Evolutionary conservation across 768 basidiomycete genomes (phyloP), one percentile per base, ranked within the genome.

Genomic region (Tephrocybe sp.): DNA sequence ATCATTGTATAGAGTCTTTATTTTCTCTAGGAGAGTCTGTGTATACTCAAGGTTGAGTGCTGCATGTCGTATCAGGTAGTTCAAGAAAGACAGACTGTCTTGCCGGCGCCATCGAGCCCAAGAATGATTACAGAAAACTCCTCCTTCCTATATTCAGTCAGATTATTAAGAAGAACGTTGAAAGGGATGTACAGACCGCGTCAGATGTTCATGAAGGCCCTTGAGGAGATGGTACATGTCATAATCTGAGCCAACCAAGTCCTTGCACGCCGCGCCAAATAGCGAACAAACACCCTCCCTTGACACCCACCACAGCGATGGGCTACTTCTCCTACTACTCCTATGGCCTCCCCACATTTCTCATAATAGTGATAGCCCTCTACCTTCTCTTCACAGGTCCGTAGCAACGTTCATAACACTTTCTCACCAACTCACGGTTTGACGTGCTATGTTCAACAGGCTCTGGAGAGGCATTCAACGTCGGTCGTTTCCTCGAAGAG

Each of bases 61-160:
- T 36, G 16, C 24, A 15, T n/a, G 16, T 19, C 6, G 7, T 39
- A 15, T 22, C 11, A n/a, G 12, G 33, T n/a, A 21, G 25, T 3
- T 16, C 2, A 9, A 13, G 10, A n/a, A 9, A 24, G 47, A n/a
- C 67, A 56, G 57, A 90, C 89, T 47, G 92, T 93, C 72, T 97
- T 97, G 41, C 94, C 94, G 24, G 92, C 92, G 13, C 88, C 90
- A 65, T 92, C 92, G 15, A 94, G 78, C 10, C 94, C 95, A 46
- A 98, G 84, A 63, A 97, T 97, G 45, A 97, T 90, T 22, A 97
- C 85, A 9, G 90, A 93, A 64, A 94, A 97, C 59, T 95, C 91
- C 52, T 91, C 84, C 63, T 88, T 90, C 63, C 88, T 88, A 59
- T 18, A 37, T n/a, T 43, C 29, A 8, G 23, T 57, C 38, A 31